Base-by-base conservation (phyloP, 768 basidiomycete species). In the Pholiota microspora region DNA sequence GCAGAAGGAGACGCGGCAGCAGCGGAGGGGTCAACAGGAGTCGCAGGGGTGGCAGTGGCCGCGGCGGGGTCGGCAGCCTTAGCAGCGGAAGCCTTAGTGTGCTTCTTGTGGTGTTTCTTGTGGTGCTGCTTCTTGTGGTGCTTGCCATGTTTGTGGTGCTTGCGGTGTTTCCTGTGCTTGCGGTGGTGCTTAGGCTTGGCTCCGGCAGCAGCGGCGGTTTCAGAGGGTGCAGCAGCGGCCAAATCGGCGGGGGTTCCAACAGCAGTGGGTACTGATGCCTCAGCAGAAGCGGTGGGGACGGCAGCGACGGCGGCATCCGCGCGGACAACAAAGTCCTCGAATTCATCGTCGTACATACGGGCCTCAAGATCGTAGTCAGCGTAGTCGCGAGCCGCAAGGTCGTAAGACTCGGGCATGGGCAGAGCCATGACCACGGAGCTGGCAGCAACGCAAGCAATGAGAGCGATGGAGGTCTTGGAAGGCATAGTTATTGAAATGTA, bases 381-480 rank as follows among this genome's bases (percentile, higher is more conserved):
- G 28, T 54, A 57, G 8, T 60, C 59, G 49, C 59, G 59, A 35
- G 56, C 59, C 35, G n/a, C 57, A 16, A 59, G 53, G 29, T 57
- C 59, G 42, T 54, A 60, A 18, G 44, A n/a, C 21, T 40, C 16
- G 52, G 57, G 54, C 55, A 56, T 21, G 34, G 59, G 62, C 15
- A 60, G 46, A 35, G 59, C 51, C 59, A 60, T 58, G 16, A 60
- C 59, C 21, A 54, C 55, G 45, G 55, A 36, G 24, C 53, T 45
- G 49, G 51, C 56, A 28, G 61, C 61, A 31, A 62, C 55, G 51
- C 49, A 51, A 47, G 56, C 53, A 52, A 57, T 57, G 42, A 59
- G 53, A 57, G 61, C 61, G 31, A 62, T 49, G 36, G 57, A 54
- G 34, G 54, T 52, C 51, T 57, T 59, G 27, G 61, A 62, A 59